Evolutionary conservation across 352 stramenopile species (phyloP), one percentile per base, ranked within the genome.

Genomic region (Phytopythium litorale): DNA sequence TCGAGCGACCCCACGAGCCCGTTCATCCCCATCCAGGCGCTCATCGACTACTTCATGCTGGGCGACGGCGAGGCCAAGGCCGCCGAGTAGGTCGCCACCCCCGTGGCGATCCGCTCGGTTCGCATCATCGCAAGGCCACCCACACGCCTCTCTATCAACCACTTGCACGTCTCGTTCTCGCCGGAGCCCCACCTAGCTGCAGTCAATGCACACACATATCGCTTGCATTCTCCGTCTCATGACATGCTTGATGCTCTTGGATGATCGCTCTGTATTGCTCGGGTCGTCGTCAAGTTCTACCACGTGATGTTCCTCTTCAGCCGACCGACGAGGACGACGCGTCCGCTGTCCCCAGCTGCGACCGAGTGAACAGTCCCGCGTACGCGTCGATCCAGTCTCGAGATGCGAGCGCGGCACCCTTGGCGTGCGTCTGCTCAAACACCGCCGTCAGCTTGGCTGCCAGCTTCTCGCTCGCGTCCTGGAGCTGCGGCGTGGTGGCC

Each of bases 361-460:
- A 9, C 3, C 53, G 15, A 6, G 54, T 19, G 38, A 49, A 52
- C 35, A 28, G 45, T n/a, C 62, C 71, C 1, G n/a, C 23, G 32
- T 77, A 79, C 11, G 63, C 53, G 57, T 71, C 59, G 49, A 46
- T 51, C 69, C 69, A 77, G 45, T 75, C 64, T 8, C 42, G 32
- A 40, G 66, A 55, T 2, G 66, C 72, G 37, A 66, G 64, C 0
- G 66, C 45, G 12, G 56, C 45, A 4, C 73, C 64, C 33, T 88
- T 89, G 1, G 76, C 73, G n/a, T 88, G 71, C 7, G 76, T 68
- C n/a, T 86, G 73, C 51, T 78, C 68, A 57, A 83, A 92, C 23
- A 80, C 35, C 12, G 73, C 65, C 1, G 70, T 63, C 33, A 90
- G 68, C 52, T 87, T 88, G 18, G 67, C 70, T 8, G 72, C 59